Evolutionary conservation across 306 rosid species (phyloP), one percentile per base, ranked within the genome.

Genomic region (Acacia crassicarpa): DNA sequence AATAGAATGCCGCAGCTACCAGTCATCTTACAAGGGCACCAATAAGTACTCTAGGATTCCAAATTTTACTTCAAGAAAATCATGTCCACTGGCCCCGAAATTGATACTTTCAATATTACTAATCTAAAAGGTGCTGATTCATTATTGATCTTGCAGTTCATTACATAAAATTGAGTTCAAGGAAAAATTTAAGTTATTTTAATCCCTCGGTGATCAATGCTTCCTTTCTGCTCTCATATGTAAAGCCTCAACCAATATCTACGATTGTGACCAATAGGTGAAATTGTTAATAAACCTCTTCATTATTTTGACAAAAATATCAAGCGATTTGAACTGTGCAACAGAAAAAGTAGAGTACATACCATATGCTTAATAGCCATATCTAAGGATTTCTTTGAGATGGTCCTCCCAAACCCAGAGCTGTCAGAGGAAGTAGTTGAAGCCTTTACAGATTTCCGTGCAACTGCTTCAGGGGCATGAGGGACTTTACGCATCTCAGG

Each of bases 361-460:
- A 95, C 99, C 99, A 93, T 95, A 86, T 93, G 97, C 80, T 92
- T 90, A 80, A 93, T 93, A 62, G 99, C 99, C 97, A 95, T 90
- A 82, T 95, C 99, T 69, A 95, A 90, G 43, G 99, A 95, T 85
- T 91, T 95, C 90, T 93, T 95, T 23, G 99, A 95, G 90, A 95
- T 95, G 59, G 54, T 89, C 82, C 99, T 92, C 72, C 99, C 99
- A 86, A 92, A 95, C 79, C 99, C 99, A 25, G 87, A 80, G 86
- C 87, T 89, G 58, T 95, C 99, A 40, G 91, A 43, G 63, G 96
- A 45, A 73, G 88, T 76, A 49, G 91, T 90, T 66, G 93, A 90
- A 54, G 90, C 33, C 88, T 83, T 95, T 84, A 88, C 91, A 58
- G 99, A 88, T 79, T 82, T 95, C 88, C 93, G 83, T 84, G 89